Evolutionary conservation across 352 stramenopile species (phyloP).

Genomic region (Thalassiosira livingstoniorum): DNA sequence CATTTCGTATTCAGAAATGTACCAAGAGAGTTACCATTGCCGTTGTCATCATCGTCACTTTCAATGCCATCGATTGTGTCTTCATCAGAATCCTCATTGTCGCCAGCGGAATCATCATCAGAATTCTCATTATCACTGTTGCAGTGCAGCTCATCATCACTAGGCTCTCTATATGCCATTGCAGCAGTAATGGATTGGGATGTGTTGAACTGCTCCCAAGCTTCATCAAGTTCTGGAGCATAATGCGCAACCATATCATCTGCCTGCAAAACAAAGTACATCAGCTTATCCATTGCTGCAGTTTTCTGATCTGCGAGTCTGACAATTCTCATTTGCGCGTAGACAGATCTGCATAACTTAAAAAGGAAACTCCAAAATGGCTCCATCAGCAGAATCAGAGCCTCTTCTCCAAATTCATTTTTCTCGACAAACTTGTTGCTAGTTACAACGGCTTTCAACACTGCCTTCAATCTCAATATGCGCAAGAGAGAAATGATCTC

Average conservation of each 20-base stretch:
- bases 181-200: no score
- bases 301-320: conserved; percentile 10
- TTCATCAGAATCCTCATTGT: conserved; percentile 9
- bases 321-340: conserved; percentile 12
- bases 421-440: conserved; percentile 20
- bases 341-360: not conserved
- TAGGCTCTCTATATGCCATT: not conserved
- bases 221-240: no score
- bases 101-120: not conserved
- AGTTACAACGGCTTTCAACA: not conserved
- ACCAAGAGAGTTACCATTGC: conserved; percentile 9
- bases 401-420: no score
- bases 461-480: conserved; percentile 11
- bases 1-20: not conserved
- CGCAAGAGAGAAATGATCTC: conserved; percentile 12
- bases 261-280: conserved; percentile 23
- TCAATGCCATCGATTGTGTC: conserved; percentile 1
- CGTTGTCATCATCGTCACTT: conserved; percentile 12
- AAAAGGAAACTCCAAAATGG: conserved; percentile 18
- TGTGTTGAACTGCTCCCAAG: no score
- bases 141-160: not conserved
- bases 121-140: not conserved
- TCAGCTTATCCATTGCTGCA: conserved; percentile 38
- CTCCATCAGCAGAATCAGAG: not conserved
- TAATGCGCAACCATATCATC: conserved; percentile 7